Evolutionary conservation across 1,284 basidiomycete genomes (phyloP).

Genomic region (Apiotrichum mycotoxinovorans): DNA sequence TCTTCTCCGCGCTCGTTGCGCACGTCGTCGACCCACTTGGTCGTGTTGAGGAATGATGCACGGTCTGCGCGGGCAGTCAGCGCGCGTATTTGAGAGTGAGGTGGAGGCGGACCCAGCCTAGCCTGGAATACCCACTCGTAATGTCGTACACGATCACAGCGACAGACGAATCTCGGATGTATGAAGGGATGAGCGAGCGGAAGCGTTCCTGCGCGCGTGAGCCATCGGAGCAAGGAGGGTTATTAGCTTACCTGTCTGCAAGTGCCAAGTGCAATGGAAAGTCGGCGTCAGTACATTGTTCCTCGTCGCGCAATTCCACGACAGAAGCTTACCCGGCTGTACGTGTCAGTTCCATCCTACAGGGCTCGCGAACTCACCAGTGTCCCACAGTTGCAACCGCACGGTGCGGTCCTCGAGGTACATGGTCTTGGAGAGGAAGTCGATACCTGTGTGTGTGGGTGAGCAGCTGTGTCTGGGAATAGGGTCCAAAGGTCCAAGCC

Average conservation of each 20-base stretch:
- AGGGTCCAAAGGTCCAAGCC: no score
- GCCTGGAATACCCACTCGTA: conserved; percentile 66
- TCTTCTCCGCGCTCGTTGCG: conserved; percentile 95
- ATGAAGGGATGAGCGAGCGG: conserved; percentile 95
- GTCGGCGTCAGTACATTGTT: conserved; percentile 4
- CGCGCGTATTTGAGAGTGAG: background rate
- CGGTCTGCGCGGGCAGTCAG: conserved; percentile 62
- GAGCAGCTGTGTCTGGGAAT: no score
- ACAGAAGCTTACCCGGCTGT: conserved; percentile 33
- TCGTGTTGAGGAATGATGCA: conserved; percentile 92
- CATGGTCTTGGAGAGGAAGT: conserved; percentile 99
- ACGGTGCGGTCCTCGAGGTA: conserved; percentile 99
- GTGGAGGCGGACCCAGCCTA: background rate
- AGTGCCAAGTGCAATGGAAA: background rate
- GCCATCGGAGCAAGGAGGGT: background rate
- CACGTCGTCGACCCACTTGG: conserved; percentile 99
- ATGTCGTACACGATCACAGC: conserved; percentile 99
- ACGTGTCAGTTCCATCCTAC: conserved; percentile 12
- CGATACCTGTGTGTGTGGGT: conserved; percentile 61
- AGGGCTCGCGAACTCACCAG: conserved; percentile 59
- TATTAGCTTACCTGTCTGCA: conserved; percentile 30
- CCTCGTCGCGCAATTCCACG: background rate
- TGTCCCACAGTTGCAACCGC: conserved; percentile 97
- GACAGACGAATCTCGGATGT: conserved; percentile 97
- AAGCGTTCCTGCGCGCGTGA: conserved; percentile 79